Base-by-base conservation (phyloP, 2,329 filamentous ascomycete genomes). In the Ophiobolus disseminans region DNA sequence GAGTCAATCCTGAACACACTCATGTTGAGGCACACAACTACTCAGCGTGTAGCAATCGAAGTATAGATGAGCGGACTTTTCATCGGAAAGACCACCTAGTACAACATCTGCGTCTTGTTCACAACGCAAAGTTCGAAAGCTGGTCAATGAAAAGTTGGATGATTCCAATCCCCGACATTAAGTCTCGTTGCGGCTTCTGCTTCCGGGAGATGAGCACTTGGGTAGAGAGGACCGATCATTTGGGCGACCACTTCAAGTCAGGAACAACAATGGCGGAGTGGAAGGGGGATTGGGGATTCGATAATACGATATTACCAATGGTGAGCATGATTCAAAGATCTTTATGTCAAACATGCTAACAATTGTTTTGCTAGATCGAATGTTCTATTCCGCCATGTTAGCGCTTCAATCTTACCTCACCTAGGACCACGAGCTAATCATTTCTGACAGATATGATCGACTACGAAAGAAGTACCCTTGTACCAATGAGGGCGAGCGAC, bases 141-240 rank as follows among this genome's bases (percentile, higher is more conserved):
- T 85, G 55, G 73, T 58, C 64, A 30, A 66, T 68, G 63, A 46
- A 50, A 16, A 40, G 45, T 10, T 68, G 64, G 63, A 65, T 53
- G 48, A n/a, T 60, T 6, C 55, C 62, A 11, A 64, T 58, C 55
- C 55, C 60, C 1, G 48, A 58, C 2, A 57, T 66, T 6, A 48
- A 53, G 2, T 56, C 60, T 1, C 45, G 56, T 20, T 68, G 65
- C 36, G 65, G 65, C 3, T 68, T 68, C 21, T 68, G 63, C 38
- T 55, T 43, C 2, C 32, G 50, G 4, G 50, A 40, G 1, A 60
- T 68, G 53, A 45, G 14, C 5, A 61, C 55, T 0, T 68, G 64
- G 64, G 37, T 37, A 9, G 58, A 66, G 14, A 55, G 64, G 13
- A 46, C 52, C 2, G 58, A 66, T 23, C 64, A 68, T 26, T 49